These are phyloP conservation scores for Melastoma candidum DNA, from an alignment of 441 rosid species.

Conservation along the genomic window DNA sequence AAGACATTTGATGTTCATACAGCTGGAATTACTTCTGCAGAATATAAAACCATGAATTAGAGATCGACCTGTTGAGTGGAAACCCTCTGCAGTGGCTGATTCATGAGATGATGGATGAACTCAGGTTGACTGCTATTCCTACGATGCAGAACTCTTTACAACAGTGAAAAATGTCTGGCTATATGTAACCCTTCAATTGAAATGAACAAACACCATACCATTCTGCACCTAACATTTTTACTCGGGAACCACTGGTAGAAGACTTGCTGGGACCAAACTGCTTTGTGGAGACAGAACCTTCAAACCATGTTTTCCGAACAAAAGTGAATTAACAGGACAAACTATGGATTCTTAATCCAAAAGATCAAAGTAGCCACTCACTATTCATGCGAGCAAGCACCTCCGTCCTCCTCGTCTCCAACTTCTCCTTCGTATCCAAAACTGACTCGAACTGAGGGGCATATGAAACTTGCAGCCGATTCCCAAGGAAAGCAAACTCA, in stretches of 20 bases:
- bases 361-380: conserved; percentile 21
- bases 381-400: conserved; percentile 53
- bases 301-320: conserved; percentile 35
- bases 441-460: conserved; percentile 74
- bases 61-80: too few species aligned
- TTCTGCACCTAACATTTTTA: conserved; percentile 18
- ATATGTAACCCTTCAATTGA: too few species aligned
- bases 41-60: too few species aligned
- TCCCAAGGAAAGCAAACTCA: conserved; percentile 65
- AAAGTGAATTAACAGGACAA: conserved; percentile 2
- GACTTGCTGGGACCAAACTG: conserved; percentile 14
- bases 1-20: too few species aligned
- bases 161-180: too few species aligned
- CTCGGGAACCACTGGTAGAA: conserved; percentile 17
- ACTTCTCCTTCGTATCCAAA: conserved; percentile 59
- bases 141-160: too few species aligned
- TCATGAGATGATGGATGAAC: too few species aligned
- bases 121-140: too few species aligned
- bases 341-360: neutral
- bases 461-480: conserved; percentile 58
- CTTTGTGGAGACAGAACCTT: conserved; percentile 20
- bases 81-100: too few species aligned
- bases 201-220: neutral
- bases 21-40: too few species aligned
- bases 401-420: conserved; percentile 73